Evolutionary conservation across 306 rosid species (phyloP).

Genomic region (Astragalus membranaceus): DNA sequence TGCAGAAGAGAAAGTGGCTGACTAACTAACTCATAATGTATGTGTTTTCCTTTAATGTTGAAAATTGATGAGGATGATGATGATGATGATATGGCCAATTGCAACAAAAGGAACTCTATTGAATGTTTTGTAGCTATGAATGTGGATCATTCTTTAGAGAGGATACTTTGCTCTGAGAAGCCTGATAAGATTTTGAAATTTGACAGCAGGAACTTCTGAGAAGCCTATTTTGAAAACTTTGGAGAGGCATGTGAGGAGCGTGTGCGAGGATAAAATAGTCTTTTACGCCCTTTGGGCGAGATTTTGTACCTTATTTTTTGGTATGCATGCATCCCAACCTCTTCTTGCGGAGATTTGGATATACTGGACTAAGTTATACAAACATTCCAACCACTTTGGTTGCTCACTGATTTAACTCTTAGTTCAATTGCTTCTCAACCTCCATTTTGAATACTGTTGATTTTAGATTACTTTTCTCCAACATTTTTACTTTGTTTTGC

Average conservation of each 20-base stretch:
- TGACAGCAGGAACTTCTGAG: slow-evolving; percentile 20
- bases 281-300: slow-evolving; percentile 20
- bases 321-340: slow-evolving; percentile 25
- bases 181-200: slow-evolving; percentile 21
- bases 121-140: slow-evolving; percentile 25
- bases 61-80: too few relatives aligned
- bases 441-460: not conserved
- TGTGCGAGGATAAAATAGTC: not conserved
- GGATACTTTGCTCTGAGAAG: slow-evolving; percentile 3
- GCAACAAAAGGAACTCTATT: too few relatives aligned
- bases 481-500: too few relatives aligned
- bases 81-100: too few relatives aligned
- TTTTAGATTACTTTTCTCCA: not conserved
- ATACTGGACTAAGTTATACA: slow-evolving; percentile 30
- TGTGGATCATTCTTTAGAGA: slow-evolving; percentile 33
- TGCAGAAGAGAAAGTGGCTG: slow-evolving; percentile 86
- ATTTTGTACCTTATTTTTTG: slow-evolving; percentile 33
- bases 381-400: slow-evolving; percentile 21
- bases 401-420: not conserved
- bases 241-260: not conserved
- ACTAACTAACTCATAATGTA: too few relatives aligned
- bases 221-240: slow-evolving; percentile 10
- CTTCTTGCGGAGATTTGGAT: slow-evolving; percentile 38
- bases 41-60: too few relatives aligned
- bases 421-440: slow-evolving; percentile 10